Evolutionary conservation across 108 stramenopile genomes (phyloP).

Genomic region (Cyclotella kingstonii): DNA sequence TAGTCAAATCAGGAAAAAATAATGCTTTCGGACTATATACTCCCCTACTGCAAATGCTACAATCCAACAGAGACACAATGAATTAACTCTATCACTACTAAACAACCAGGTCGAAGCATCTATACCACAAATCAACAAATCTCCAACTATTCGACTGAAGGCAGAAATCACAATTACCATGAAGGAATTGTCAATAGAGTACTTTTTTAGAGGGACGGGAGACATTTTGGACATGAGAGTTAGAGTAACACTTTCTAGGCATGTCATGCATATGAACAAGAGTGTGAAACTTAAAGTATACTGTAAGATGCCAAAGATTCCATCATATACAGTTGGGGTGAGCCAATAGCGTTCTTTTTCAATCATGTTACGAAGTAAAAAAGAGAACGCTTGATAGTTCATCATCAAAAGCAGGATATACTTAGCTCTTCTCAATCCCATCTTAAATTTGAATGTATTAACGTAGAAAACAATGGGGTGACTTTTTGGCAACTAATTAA

Average conservation of each 20-base stretch:
- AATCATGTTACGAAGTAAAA: slow-evolving; percentile 11
- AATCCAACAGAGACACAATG: slow-evolving; percentile 19
- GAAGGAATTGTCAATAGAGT: slow-evolving; percentile 33
- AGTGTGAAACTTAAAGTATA: slow-evolving; percentile 23
- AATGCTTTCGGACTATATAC: slow-evolving; percentile 41
- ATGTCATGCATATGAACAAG: slow-evolving; percentile 23
- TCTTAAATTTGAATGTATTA: slow-evolving; percentile 1
- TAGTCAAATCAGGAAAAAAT: slow-evolving; percentile 45
- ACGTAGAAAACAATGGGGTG: neutral
- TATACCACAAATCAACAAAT: slow-evolving; percentile 17
- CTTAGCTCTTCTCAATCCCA: slow-evolving; percentile 17
- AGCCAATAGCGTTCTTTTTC: slow-evolving; percentile 6
- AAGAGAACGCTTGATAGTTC: slow-evolving; percentile 42
- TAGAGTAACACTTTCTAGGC: slow-evolving; percentile 23
- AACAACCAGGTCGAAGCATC: slow-evolving; percentile 33
- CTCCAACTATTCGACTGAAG: slow-evolving; percentile 21
- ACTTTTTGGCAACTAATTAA: neutral
- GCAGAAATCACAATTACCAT: slow-evolving; percentile 26
- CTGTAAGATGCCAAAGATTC: slow-evolving; percentile 19
- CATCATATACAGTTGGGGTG: slow-evolving; percentile 24
- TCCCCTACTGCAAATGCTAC: slow-evolving; percentile 20
- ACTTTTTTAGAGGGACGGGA: slow-evolving; percentile 26
- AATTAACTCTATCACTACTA: slow-evolving; percentile 30
- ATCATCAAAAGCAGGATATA: slow-evolving; percentile 33
- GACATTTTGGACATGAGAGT: slow-evolving; percentile 42